A percentile compares a stretch with the other conserved stretches of the same genome.
These are phyloP conservation scores for Penicillium turbatum DNA, from an alignment of 495 filamentous ascomycete species.

Conservation along the genomic window DNA sequence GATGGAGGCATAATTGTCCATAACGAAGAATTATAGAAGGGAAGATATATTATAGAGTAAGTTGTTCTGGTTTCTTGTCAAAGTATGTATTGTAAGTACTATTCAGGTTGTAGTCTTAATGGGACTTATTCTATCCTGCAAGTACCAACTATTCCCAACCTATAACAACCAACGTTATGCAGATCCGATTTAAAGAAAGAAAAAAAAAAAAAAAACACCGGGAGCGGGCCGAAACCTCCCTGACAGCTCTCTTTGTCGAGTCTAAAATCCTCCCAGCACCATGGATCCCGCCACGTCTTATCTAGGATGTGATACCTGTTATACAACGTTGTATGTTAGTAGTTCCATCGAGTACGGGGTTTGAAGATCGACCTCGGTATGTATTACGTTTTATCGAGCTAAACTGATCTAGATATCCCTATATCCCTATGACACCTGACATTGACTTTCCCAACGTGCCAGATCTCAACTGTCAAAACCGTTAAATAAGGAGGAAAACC, in stretches of 20 bases:
- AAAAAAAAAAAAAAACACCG: constrained; percentile 5
- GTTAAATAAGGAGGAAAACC: neutral
- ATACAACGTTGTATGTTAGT: no score
- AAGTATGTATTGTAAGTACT: no score
- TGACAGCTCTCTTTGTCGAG: constrained; percentile 17
- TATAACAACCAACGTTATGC: neutral
- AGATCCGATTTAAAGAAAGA: neutral
- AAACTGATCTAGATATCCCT: no score
- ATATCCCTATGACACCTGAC: neutral
- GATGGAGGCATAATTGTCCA: constrained; percentile 17
- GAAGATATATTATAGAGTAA: constrained; percentile 2
- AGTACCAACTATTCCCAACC: no score
- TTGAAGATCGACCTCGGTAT: neutral
- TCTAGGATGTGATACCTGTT: neutral
- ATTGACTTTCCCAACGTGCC: neutral
- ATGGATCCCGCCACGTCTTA: neutral
- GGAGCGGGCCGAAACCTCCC: constrained; percentile 31
- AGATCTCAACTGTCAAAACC: neutral
- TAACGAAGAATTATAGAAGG: constrained; percentile 3
- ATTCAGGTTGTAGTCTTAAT: no score
- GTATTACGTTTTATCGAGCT: neutral
- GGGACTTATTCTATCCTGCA: no score
- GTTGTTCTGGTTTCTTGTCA: neutral
- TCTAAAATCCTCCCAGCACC: neutral
- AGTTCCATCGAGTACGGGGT: no score